These are phyloP conservation scores for Stramenopiles sp. DNA, from an alignment of 352 stramenopile genomes.

Conservation along the genomic window DNA sequence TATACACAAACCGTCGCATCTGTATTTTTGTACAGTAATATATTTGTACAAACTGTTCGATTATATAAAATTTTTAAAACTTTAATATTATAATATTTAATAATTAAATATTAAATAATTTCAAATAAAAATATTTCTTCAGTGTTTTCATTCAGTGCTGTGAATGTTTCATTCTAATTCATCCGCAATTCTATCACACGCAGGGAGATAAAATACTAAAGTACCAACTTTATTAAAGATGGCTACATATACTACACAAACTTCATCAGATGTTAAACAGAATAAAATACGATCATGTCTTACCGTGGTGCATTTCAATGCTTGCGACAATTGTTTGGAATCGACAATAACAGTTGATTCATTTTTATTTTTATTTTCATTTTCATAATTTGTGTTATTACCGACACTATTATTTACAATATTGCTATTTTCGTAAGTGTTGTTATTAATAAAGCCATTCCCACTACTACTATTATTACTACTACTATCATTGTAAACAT, in stretches of 20 bases:
- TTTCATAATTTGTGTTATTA: no score
- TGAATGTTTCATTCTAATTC: not conserved
- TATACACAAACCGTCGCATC: no score
- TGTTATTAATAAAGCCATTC: no score
- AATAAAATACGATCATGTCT: not conserved
- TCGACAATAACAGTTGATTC: not conserved
- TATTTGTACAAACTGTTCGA: no score
- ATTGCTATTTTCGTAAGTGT: no score
- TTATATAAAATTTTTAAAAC: no score
- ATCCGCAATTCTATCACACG: not conserved
- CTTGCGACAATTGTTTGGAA: not conserved
- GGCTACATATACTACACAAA: not conserved
- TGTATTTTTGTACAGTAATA: no score
- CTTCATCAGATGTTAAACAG: not conserved
- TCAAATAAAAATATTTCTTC: not conserved
- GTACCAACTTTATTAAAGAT: constrained; percentile 4
- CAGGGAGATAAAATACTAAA: not conserved
- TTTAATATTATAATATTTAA: no score
- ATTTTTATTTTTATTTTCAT: not conserved
- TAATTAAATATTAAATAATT: no score
- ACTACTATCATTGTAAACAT: no score
- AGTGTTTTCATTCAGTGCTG: not conserved
- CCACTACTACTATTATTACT: no score
- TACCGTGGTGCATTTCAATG: not conserved
- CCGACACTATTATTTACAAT: no score